Evolutionary conservation across 129 eudicot species (phyloP), one percentile per base, ranked within the genome.

Genomic region (Smallanthus sonchifolius): DNA sequence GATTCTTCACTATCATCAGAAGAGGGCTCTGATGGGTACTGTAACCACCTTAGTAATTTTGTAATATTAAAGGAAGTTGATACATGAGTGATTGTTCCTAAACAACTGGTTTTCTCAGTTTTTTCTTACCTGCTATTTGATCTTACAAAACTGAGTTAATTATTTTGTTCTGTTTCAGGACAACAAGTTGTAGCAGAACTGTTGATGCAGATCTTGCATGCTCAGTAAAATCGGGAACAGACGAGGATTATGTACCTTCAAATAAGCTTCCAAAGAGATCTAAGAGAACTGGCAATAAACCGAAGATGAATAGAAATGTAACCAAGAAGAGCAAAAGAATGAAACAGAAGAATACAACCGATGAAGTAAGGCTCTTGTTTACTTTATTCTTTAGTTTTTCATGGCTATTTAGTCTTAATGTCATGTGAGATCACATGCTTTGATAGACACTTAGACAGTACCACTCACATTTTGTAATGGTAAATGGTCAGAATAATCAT

Each of bases 311-410:
- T 5, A 32, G 48, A 24, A 48, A 49, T 8, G 16, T 55, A 40
- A 45, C 82, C 17, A 82, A 73, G 67, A 82, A 70, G 74, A 79
- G 66, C 71, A 84, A 79, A 82, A 75, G 80, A 75, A 79, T 49
- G 74, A 70, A 45, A 30, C 55, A 6, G 35, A 69, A 75, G 65
- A 76, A 51, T 64, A 72, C 52, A 42, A 20, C 69, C 43, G 54
- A 73, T 59, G 82, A 83, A 36, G 90, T 81, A 77, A 72, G 81
- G 8, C 57, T 47, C 55, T 52, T 52, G 63, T 56, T 74, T 45
- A 30, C 64, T 59, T 13, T 17, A 59, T 68, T 49, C 16, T 10
- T 44, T 62, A 34, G 40, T 11, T 24, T 28, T 43, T 38, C 54
- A 11, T 35, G 39, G 43, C 17, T 15, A 47, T 47, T 7, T 37